Conservation (phyloP, 192 early-diverging fungal species). For the Geosiphon pyriformis region DNA sequence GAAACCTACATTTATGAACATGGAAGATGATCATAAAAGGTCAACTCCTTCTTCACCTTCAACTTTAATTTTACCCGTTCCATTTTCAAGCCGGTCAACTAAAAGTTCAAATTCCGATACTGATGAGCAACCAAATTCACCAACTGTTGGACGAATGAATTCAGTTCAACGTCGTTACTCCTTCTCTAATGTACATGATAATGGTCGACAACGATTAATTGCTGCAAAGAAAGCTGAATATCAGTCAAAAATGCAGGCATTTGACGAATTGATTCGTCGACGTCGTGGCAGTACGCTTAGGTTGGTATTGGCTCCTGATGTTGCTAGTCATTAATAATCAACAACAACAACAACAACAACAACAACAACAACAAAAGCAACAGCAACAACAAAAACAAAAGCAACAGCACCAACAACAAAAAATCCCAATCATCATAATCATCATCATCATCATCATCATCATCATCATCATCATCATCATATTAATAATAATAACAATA, state of each 20-base stretch:
- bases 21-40: not conserved
- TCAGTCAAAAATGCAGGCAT: conserved; percentile 36
- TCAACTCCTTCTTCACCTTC: too few relatives aligned
- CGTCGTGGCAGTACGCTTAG: conserved; percentile 35
- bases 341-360: not conserved
- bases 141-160: not conserved
- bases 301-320: conserved; percentile 31
- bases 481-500: too few relatives aligned
- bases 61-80: too few relatives aligned
- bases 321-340: conserved; percentile 8
- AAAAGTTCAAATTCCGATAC: not conserved
- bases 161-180: conserved; percentile 13
- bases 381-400: too few relatives aligned
- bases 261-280: conserved; percentile 37
- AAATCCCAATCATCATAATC: too few relatives aligned
- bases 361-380: too few relatives aligned
- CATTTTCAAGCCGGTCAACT: not conserved
- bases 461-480: too few relatives aligned
- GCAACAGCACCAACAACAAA: too few relatives aligned
- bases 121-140: not conserved
- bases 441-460: too few relatives aligned
- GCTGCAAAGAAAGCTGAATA: conserved; percentile 15
- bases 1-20: not conserved
- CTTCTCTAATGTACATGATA: conserved; percentile 19
- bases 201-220: conserved; percentile 1